Conservation (phyloP, 768 basidiomycete genomes). For the Hypsizygus marmoreus region DNA sequence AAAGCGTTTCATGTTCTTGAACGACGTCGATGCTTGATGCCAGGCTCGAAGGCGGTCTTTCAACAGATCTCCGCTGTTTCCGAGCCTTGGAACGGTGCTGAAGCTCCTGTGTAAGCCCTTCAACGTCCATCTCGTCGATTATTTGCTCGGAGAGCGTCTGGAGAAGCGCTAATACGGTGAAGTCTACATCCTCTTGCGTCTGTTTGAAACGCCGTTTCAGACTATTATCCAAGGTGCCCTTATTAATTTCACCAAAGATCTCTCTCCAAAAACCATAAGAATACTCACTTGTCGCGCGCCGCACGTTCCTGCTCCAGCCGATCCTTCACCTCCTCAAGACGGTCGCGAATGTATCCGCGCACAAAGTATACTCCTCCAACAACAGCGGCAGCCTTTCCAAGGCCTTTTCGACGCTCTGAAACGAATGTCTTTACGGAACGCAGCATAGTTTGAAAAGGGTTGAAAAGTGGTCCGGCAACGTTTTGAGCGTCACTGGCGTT, state of each 20-base stretch:
- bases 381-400: conserved; percentile 53
- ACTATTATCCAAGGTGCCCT: conserved; percentile 36
- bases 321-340: conserved; percentile 68
- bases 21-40: conserved; percentile 37
- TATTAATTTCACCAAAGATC: neutral
- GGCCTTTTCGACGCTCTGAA: conserved; percentile 44
- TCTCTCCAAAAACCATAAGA: conserved; percentile 4
- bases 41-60: conserved; percentile 28
- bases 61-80: conserved; percentile 6
- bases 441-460: too few species aligned
- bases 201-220: conserved; percentile 72
- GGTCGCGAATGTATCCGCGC: conserved; percentile 57
- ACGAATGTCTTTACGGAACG: conserved; percentile 50
- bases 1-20: conserved; percentile 38
- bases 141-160: conserved; percentile 68
- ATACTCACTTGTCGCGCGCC: conserved; percentile 72
- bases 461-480: too few species aligned
- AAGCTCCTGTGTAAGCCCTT: conserved; percentile 59
- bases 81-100: conserved; percentile 37
- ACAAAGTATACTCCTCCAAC: conserved; percentile 64
- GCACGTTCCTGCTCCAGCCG: conserved; percentile 57
- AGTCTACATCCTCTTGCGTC: conserved; percentile 77
- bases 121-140: conserved; percentile 76
- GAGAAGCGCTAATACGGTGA: conserved; percentile 70
- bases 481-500: too few species aligned